Conservation (phyloP, 2,329 filamentous ascomycete genomes). For the Zelopaecilomyces penicillatus region DNA sequence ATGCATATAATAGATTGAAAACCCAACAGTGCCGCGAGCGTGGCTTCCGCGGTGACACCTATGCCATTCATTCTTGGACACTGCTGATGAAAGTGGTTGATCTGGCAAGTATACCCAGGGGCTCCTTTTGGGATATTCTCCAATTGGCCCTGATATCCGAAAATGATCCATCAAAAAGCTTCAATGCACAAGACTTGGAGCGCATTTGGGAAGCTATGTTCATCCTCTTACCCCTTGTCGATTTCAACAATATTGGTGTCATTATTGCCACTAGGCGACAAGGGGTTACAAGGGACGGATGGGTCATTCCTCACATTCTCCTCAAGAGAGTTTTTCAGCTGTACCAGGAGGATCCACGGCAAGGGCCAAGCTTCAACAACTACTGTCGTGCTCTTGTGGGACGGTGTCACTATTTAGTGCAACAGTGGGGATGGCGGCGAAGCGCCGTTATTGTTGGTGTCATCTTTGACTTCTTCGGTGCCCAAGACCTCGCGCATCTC, state of each 20-base stretch:
- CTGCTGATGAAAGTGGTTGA: slow-evolving; percentile 47
- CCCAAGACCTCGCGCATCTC: slow-evolving; percentile 51
- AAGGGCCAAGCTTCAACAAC: slow-evolving; percentile 55
- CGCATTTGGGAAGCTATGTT: slow-evolving; percentile 51
- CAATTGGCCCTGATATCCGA: slow-evolving; percentile 33
- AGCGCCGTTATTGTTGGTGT: slow-evolving; percentile 49
- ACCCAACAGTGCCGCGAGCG: slow-evolving; percentile 36
- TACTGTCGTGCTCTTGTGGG: slow-evolving; percentile 53
- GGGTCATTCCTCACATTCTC: slow-evolving; percentile 49
- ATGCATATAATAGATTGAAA: slow-evolving; percentile 41
- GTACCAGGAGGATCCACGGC: slow-evolving; percentile 46
- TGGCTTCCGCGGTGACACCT: slow-evolving; percentile 42
- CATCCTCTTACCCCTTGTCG: slow-evolving; percentile 50
- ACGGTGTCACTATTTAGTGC: slow-evolving; percentile 54
- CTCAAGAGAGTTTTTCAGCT: slow-evolving; percentile 49
- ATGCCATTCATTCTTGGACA: slow-evolving; percentile 47
- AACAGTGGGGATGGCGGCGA: slow-evolving; percentile 58
- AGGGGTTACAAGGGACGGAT: slow-evolving; percentile 40
- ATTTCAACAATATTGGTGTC: slow-evolving; percentile 49
- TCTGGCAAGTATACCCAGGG: slow-evolving; percentile 39
- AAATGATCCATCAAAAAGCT: slow-evolving; percentile 12
- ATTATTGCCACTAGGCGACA: slow-evolving; percentile 28
- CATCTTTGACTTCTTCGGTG: slow-evolving; percentile 61
- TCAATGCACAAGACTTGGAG: slow-evolving; percentile 44
- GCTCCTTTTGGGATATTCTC: slow-evolving; percentile 53